These are phyloP conservation scores for Coleophoma cylindrospora DNA, from an alignment of 2,329 filamentous ascomycete species.

Conservation along the genomic window DNA sequence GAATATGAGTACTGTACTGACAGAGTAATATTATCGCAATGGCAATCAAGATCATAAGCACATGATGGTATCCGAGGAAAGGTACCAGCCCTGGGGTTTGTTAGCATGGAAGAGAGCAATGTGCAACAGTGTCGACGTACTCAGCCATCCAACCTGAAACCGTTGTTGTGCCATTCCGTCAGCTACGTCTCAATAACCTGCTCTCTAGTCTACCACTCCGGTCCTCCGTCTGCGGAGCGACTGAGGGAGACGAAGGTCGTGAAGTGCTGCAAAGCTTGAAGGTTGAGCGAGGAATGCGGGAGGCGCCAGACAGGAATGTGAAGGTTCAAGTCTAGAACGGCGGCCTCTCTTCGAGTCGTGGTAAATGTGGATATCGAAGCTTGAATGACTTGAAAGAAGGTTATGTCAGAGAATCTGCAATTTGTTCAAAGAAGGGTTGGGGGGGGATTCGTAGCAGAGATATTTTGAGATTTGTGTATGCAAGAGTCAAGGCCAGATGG, in stretches of 20 bases:
- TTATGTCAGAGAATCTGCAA: neutral
- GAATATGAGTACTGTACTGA: slow-evolving; percentile 31
- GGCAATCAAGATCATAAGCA: slow-evolving; percentile 96
- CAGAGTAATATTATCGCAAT: slow-evolving; percentile 92
- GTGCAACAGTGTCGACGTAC: slow-evolving; percentile 16
- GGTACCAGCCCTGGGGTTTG: slow-evolving; percentile 47
- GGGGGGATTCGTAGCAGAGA: neutral
- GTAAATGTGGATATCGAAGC: neutral
- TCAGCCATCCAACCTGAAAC: slow-evolving; percentile 24
- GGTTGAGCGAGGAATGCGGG: slow-evolving; percentile 15
- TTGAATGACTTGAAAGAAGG: neutral
- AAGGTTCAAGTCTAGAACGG: neutral
- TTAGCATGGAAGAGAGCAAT: neutral
- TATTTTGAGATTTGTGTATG: neutral
- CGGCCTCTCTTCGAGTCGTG: neutral
- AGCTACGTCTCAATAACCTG: slow-evolving; percentile 4
- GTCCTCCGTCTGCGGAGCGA: slow-evolving; percentile 25
- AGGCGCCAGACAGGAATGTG: slow-evolving; percentile 8
- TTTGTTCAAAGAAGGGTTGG: neutral
- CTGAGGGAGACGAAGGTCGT: slow-evolving; percentile 23
- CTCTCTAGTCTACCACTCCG: slow-evolving; percentile 20
- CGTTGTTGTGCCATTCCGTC: slow-evolving; percentile 20
- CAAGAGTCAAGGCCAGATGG: slow-evolving; percentile 4
- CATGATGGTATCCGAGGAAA: slow-evolving; percentile 72
- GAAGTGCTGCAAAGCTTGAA: slow-evolving; percentile 23